A percentile compares a stretch with the other conserved stretches of the same genome.
Conservation (phyloP, 768 basidiomycete species). For the Tulasnella sp. region DNA sequence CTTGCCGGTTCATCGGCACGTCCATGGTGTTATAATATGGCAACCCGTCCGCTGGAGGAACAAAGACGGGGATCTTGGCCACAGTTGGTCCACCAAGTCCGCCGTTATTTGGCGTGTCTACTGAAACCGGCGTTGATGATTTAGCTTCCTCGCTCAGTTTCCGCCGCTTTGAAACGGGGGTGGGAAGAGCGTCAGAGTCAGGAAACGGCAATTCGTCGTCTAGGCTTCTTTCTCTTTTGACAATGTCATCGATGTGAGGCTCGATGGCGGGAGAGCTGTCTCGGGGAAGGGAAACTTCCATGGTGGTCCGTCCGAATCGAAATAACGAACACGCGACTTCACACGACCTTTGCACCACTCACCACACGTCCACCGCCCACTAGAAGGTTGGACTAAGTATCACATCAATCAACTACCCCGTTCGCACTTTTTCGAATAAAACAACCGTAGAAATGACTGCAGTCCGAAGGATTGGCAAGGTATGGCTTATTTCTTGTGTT, state of each 20-base stretch:
- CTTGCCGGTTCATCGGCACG: constrained; percentile 23
- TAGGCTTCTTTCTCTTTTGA: constrained; percentile 2
- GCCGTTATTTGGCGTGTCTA: neutral
- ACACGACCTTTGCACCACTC: neutral
- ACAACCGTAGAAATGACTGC: constrained; percentile 4
- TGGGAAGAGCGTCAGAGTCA: neutral
- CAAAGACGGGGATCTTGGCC: constrained; percentile 12
- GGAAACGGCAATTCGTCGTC: neutral
- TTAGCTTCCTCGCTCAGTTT: constrained; percentile 10
- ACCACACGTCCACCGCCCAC: neutral
- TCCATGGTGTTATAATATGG: constrained; percentile 23
- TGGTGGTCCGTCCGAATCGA: neutral
- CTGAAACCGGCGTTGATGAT: neutral
- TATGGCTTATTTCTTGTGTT: neutral
- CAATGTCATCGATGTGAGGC: neutral
- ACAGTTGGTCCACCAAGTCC: no score
- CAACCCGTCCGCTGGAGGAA: constrained; percentile 15
- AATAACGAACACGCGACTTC: neutral
- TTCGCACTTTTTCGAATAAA: neutral
- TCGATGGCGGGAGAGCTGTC: neutral
- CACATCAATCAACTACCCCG: neutral
- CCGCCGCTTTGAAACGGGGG: constrained; percentile 1
- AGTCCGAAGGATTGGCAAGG: constrained; percentile 12
- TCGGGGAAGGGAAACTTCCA: neutral
- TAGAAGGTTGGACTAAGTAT: neutral